phyloP scores from a whole-genome alignment of 2,329 filamentous ascomycete species.

The Fusarium continuum region DNA sequence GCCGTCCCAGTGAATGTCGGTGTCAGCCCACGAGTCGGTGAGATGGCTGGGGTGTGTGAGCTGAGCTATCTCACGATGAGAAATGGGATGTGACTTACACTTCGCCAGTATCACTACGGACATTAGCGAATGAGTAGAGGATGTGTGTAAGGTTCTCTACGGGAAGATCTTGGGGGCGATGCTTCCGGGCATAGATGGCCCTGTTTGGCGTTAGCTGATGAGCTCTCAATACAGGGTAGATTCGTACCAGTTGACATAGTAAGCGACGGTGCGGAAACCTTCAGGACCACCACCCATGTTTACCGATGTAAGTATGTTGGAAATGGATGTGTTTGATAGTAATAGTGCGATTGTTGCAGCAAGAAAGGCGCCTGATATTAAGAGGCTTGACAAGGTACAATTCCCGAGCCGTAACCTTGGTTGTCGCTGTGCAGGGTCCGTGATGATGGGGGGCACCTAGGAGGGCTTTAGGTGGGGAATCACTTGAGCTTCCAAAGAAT shows the following conservation, averaged over 20 bases:
- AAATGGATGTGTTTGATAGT: slow-evolving; percentile 6
- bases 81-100: slow-evolving; percentile 61
- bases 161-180: slow-evolving; percentile 85
- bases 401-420: slow-evolving; percentile 9
- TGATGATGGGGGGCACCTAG: slow-evolving; percentile 33
- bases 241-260: slow-evolving; percentile 74
- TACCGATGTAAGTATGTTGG: slow-evolving; percentile 2
- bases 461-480: slow-evolving; percentile 26
- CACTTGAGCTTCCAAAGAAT: slow-evolving; percentile 8
- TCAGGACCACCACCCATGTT: slow-evolving; percentile 57
- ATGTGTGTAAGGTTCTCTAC: slow-evolving; percentile 85
- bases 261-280: slow-evolving; percentile 73
- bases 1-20: slow-evolving; percentile 77
- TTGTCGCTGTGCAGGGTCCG: slow-evolving; percentile 24
- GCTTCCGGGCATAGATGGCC: slow-evolving; percentile 88
- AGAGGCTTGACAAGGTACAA: slow-evolving; percentile 20
- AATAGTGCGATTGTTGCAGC: slow-evolving; percentile 12
- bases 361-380: slow-evolving; percentile 13
- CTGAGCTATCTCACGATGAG: neutral
- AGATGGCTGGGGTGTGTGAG: slow-evolving; percentile 53
- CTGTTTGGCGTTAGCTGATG: slow-evolving; percentile 40
- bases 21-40: slow-evolving; percentile 71
- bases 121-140: slow-evolving; percentile 90
- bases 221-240: neutral
- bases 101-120: slow-evolving; percentile 80